phyloP scores from a whole-genome alignment of 169 alveolate species.

The Hepatocystis sp. region DNA sequence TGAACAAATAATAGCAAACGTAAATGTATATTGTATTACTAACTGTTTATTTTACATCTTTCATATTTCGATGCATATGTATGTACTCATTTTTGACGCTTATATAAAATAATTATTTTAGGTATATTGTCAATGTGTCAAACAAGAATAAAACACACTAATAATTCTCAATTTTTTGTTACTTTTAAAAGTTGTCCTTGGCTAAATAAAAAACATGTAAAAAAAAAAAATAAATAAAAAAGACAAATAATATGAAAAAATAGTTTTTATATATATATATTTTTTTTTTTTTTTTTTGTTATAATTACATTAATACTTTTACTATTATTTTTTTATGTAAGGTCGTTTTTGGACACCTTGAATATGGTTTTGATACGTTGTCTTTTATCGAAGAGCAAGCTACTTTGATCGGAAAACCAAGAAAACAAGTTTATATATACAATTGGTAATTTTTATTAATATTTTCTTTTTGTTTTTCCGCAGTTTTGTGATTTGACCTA shows the following conservation, averaged over 20 bases:
- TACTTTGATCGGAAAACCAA: constrained; percentile 84
- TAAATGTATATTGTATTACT: too few relatives aligned
- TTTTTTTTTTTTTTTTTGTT: background rate
- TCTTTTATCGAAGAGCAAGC: constrained; percentile 86
- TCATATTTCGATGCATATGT: constrained; percentile 3
- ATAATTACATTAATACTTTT: background rate
- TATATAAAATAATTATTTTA: constrained; percentile 13
- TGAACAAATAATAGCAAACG: constrained; percentile 6
- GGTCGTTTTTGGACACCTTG: constrained; percentile 90
- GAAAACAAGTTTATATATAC: constrained; percentile 84
- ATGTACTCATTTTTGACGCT: constrained; percentile 29
- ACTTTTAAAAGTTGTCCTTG: constrained; percentile 95
- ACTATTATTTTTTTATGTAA: constrained; percentile 1
- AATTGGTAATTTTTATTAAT: constrained; percentile 78
- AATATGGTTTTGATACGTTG: constrained; percentile 86
- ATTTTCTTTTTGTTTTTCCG: too few relatives aligned
- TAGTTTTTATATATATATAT: background rate
- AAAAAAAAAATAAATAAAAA: background rate
- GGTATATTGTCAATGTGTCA: constrained; percentile 91
- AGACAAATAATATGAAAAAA: background rate
- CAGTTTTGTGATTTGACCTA: too few relatives aligned
- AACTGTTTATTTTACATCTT: too few relatives aligned
- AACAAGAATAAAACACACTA: constrained; percentile 87
- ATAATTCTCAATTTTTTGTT: constrained; percentile 93
- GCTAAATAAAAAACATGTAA: constrained; percentile 93